A percentile compares a stretch with the other conserved stretches of the same genome.
These are phyloP conservation scores for Climacium dendroides DNA, from an alignment of 225 moss, liverwort and hornwort species.

Conservation along the genomic window DNA sequence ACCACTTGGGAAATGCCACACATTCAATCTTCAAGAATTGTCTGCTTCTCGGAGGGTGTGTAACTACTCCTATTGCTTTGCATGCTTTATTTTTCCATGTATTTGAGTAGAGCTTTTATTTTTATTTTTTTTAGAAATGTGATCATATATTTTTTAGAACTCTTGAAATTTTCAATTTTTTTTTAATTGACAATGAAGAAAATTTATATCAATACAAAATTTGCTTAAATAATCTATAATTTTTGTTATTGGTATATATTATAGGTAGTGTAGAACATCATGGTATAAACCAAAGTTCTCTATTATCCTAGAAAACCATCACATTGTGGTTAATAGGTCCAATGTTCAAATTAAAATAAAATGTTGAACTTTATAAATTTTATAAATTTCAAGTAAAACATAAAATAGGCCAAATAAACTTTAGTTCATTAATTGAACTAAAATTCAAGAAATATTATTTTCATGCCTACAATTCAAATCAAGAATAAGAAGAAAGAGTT, in stretches of 20 bases:
- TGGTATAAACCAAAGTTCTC: neutral
- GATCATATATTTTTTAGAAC: neutral
- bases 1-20: no score
- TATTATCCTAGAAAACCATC: neutral
- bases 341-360: neutral
- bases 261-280: neutral
- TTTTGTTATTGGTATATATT: neutral
- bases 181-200: neutral
- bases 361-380: neutral
- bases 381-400: neutral
- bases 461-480: neutral
- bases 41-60: no score
- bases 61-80: no score
- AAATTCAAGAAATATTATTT: neutral
- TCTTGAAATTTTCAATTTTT: neutral
- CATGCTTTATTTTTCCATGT: neutral
- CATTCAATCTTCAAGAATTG: no score
- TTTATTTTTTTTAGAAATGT: no score
- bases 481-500: neutral
- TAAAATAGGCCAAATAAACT: accelerated
- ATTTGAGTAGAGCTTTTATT: neutral
- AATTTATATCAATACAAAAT: neutral
- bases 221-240: neutral
- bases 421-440: neutral
- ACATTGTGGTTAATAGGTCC: accelerated